phyloP scores from a whole-genome alignment of 331 rosid genomes.

The Pyracantha coccinea region DNA sequence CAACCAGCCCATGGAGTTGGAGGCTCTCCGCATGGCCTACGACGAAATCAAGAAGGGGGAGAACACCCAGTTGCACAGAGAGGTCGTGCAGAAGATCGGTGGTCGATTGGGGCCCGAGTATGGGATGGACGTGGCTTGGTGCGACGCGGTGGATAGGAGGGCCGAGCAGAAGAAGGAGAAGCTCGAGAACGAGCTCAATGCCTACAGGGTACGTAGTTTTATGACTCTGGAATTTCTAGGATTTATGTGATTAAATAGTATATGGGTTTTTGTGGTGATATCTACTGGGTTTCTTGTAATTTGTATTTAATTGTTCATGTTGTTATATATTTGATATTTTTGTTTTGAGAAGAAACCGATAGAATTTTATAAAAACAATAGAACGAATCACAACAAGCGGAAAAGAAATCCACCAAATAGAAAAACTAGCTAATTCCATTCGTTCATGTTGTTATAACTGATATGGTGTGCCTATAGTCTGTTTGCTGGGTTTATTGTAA shows the following conservation, averaged over 20 bases:
- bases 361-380: too few relatives aligned
- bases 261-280: not conserved
- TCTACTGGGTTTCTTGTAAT: not conserved
- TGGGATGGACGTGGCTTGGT: conserved; percentile 62
- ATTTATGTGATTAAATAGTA: not conserved
- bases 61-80: conserved; percentile 76
- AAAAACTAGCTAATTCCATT: too few relatives aligned
- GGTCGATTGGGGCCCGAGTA: conserved; percentile 64
- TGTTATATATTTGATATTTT: not conserved
- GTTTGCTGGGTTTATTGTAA: too few relatives aligned
- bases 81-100: conserved; percentile 67
- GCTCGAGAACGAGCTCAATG: conserved; percentile 94
- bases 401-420: too few relatives aligned
- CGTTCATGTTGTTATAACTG: too few relatives aligned
- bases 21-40: conserved; percentile 92
- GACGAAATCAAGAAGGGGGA: conserved; percentile 98
- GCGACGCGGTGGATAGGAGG: conserved; percentile 63
- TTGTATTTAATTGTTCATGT: not conserved
- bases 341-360: too few relatives aligned
- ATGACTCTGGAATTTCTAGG: not conserved
- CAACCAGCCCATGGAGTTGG: conserved; percentile 62
- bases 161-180: conserved; percentile 91
- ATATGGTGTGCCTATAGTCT: not conserved
- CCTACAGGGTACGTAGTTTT: conserved; percentile 51
- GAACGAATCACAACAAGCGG: too few relatives aligned